A percentile compares a stretch with the other conserved stretches of the same genome.
These are phyloP conservation scores for Aspergillus saccharolyticus DNA, from an alignment of 495 filamentous ascomycete species.

Conservation along the genomic window DNA sequence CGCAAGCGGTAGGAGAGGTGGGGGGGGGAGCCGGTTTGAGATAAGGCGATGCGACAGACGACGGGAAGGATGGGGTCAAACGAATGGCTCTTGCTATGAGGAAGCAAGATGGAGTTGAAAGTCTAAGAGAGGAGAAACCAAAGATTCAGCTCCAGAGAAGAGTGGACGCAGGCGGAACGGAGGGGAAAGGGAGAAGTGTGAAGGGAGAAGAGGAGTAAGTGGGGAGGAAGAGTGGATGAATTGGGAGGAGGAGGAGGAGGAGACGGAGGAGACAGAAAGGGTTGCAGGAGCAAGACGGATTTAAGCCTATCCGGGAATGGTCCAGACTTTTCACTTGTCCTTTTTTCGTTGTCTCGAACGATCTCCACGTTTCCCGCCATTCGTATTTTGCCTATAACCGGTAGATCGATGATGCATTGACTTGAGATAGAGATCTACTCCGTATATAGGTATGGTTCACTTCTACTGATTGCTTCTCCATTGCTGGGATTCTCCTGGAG, in stretches of 20 bases:
- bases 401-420: neutral
- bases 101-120: neutral
- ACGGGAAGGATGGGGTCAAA: neutral
- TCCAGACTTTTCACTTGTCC: too few species aligned
- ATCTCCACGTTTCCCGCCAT: neutral
- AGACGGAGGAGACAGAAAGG: conserved; percentile 16
- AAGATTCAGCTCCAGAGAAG: neutral
- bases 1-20: neutral
- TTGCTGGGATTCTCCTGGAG: too few species aligned
- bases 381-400: neutral
- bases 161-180: conserved; percentile 1
- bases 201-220: neutral
- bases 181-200: conserved; percentile 1
- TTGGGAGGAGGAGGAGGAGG: neutral
- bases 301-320: conserved; percentile 9
- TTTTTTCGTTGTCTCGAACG: neutral
- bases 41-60: neutral
- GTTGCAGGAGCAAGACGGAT: conserved; percentile 9
- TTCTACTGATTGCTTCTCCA: too few species aligned
- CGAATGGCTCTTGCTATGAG: conserved; percentile 3
- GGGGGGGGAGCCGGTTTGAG: neutral
- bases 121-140: neutral
- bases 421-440: too few species aligned
- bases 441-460: too few species aligned
- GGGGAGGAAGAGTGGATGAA: neutral